Base-by-base conservation (phyloP, 257 asterid species). In the Linderniella brevidens region DNA sequence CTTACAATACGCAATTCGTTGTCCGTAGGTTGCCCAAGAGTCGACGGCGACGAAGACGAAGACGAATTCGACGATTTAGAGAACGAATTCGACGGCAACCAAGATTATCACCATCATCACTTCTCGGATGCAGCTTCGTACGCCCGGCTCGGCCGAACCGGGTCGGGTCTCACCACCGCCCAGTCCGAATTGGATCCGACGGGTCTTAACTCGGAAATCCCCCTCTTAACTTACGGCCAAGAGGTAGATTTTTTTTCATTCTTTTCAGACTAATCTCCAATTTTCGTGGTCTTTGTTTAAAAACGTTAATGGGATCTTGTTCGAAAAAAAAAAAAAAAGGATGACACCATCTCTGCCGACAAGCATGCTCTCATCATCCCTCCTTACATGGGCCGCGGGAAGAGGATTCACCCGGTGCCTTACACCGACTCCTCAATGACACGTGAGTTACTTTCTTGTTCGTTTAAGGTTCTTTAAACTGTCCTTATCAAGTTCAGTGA, bases 31-130 rank as follows among this genome's bases (percentile, higher is more conserved):
- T 68, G 94, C 50, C 78, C 79, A 4, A 67, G 94, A 64, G 97
- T 86, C 19, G 93, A 82, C 16, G 97, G 94, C n/a, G 96, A 86
- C 61, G 97, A 86, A 56, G 97, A 86, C 36, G 97, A 86, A 48
- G 94, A 86, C 55, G 94, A 68, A 37, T 77, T 72, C 52, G 96
- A 86, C 57, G 96, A 86, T 70, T 69, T 81, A 65, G 96, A 82
- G 61, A 56, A 82, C 41, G 96, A 86, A 47, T 82, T 82, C 15
- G 78, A 81, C 37, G 78, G 78, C 29, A 58, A 67, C 53, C 56
- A 72, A 63, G 50, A 64, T 29, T 73, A 62, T 4, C 66, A 61
- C 57, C 73, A 74, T 37, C 79, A 63, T 20, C 76, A 66, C 13
- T 48, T 68, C 54, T 58, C 78, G 0, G 93, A 75, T 40, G 76